A percentile compares a stretch with the other conserved stretches of the same genome.
Evolutionary conservation across 31 red algal genomes (phyloP).

Genomic region (Pterothamnion heteromorphum): DNA sequence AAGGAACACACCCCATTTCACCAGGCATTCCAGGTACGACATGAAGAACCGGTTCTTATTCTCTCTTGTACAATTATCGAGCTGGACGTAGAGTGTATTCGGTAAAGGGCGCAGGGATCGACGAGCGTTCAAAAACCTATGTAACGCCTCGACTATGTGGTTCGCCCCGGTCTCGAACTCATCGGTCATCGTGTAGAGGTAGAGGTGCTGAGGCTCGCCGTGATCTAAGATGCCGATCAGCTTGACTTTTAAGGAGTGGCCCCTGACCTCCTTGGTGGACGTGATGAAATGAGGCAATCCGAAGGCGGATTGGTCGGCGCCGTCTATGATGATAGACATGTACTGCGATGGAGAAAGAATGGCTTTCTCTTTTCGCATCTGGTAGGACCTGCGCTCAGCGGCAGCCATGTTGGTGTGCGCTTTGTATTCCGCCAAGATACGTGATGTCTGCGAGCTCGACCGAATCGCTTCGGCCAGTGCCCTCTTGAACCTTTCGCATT

Average conservation of each 20-base stretch:
- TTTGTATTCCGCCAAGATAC: no score
- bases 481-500: no score
- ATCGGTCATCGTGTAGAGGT: neutral
- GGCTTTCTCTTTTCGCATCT: no score
- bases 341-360: no score
- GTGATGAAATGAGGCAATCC: neutral
- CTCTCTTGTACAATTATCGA: neutral
- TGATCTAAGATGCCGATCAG: neutral
- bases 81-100: neutral
- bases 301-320: neutral
- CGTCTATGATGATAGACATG: neutral
- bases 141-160: neutral
- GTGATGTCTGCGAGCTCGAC: no score
- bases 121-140: neutral
- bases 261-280: neutral
- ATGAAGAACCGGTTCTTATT: neutral
- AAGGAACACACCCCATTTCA: neutral
- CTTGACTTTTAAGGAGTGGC: neutral
- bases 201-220: neutral
- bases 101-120: neutral
- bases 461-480: no score
- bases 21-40: neutral
- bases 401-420: no score
- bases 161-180: neutral
- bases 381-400: no score